Conservation (phyloP, 2,329 filamentous ascomycete genomes). For the Taxawa tesnikishii region DNA sequence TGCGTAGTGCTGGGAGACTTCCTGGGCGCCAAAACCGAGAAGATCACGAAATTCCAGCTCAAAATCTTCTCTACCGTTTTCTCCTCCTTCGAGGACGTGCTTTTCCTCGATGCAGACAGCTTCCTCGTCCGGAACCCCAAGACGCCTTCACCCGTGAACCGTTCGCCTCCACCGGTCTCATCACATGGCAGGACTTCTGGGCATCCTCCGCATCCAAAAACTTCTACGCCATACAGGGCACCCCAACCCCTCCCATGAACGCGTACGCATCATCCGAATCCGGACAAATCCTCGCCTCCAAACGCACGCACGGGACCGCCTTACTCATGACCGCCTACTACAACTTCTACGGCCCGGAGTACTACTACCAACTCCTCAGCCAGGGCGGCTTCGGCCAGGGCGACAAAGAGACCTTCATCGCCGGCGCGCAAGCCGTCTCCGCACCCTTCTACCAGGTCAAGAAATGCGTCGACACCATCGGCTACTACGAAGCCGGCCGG, state of each 20-base stretch:
- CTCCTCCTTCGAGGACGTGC: slow-evolving; percentile 35
- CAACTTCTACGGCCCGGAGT: slow-evolving; percentile 32
- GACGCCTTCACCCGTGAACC: slow-evolving; percentile 27
- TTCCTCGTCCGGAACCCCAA: slow-evolving; percentile 29
- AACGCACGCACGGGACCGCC: slow-evolving; percentile 26
- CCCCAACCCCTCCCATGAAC: slow-evolving; percentile 12
- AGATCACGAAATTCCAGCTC: slow-evolving; percentile 32
- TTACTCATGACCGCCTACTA: slow-evolving; percentile 38
- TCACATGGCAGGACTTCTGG: slow-evolving; percentile 39
- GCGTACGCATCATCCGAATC: slow-evolving; percentile 25
- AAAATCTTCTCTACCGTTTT: slow-evolving; percentile 38
- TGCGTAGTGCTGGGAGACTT: slow-evolving; percentile 34
- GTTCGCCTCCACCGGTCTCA: slow-evolving; percentile 27
- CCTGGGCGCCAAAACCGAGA: slow-evolving; percentile 15
- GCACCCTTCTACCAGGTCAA: slow-evolving; percentile 29
- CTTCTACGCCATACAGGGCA: slow-evolving; percentile 28
- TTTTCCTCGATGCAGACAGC: slow-evolving; percentile 37
- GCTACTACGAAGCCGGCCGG: slow-evolving; percentile 6
- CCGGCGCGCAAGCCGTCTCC: slow-evolving; percentile 27
- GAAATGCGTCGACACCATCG: slow-evolving; percentile 9
- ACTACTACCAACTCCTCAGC: slow-evolving; percentile 33
- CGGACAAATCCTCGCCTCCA: slow-evolving; percentile 33
- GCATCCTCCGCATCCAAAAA: slow-evolving; percentile 23
- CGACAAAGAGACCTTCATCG: slow-evolving; percentile 40
- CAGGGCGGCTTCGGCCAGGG: slow-evolving; percentile 37